phyloP scores from a whole-genome alignment of 108 stramenopile genomes.

The Asterionellopsis glacialis region DNA sequence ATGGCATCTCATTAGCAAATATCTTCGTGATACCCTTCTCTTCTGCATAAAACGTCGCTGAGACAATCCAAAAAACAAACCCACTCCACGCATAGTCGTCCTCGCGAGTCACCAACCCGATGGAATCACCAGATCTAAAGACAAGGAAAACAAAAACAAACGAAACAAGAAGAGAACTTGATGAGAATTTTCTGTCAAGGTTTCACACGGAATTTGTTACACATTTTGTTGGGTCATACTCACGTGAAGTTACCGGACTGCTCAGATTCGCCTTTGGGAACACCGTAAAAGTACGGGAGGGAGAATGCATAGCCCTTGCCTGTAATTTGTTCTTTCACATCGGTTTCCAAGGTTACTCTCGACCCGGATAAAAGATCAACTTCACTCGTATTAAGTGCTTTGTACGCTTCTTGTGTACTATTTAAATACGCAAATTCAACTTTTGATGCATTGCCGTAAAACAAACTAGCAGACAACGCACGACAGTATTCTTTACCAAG shows the following conservation, averaged over 20 bases:
- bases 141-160: too few species aligned
- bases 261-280: background rate
- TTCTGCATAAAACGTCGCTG: slow-evolving; percentile 35
- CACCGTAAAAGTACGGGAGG: background rate
- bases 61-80: slow-evolving; percentile 40
- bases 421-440: slow-evolving; percentile 4
- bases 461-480: slow-evolving; percentile 43
- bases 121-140: slow-evolving; percentile 9
- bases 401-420: background rate
- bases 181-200: too few species aligned
- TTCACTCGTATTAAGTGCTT: background rate
- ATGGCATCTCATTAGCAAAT: background rate
- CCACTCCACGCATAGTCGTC: slow-evolving; percentile 36
- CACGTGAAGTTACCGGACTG: background rate
- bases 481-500: slow-evolving; percentile 20
- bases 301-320: background rate
- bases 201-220: too few species aligned
- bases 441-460: slow-evolving; percentile 20
- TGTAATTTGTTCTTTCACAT: background rate
- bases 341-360: background rate
- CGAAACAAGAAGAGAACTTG: too few species aligned
- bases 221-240: too few species aligned
- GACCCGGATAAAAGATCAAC: background rate
- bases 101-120: slow-evolving; percentile 33
- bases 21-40: slow-evolving; percentile 26